A percentile compares a stretch with the other conserved stretches of the same genome.
Conservation (phyloP, 2,329 filamentous ascomycete genomes). For the Harringtonia lauricola region DNA sequence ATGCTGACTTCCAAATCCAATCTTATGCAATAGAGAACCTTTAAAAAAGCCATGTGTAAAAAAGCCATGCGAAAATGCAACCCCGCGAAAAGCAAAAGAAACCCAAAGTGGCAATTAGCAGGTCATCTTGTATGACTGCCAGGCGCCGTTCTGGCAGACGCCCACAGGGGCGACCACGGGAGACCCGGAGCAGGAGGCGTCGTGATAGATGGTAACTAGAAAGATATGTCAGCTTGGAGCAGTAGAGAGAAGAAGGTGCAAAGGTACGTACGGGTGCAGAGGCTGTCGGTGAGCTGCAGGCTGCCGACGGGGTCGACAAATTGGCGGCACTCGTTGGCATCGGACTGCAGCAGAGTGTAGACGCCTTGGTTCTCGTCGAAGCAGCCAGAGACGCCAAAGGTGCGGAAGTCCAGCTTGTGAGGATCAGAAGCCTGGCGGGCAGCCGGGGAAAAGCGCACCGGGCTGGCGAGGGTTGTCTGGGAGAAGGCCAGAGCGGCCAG, state of each 20-base stretch:
- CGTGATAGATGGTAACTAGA: conserved; percentile 6
- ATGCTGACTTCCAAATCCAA: too few relatives aligned
- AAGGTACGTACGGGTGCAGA: conserved; percentile 7
- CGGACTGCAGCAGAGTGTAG: conserved; percentile 9
- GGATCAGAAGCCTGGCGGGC: conserved; percentile 2
- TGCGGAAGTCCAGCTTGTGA: conserved; percentile 12
- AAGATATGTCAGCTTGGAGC: background rate
- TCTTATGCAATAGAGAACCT: too few relatives aligned
- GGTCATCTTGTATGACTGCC: conserved; percentile 10
- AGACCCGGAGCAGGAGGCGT: conserved; percentile 1
- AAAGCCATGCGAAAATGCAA: too few relatives aligned
- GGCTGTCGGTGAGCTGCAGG: conserved; percentile 1
- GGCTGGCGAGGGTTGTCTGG: background rate
- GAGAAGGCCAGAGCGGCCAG: conserved; percentile 1
- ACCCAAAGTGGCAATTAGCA: conserved; percentile 4
- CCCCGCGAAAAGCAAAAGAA: background rate
- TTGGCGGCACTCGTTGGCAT: conserved; percentile 2
- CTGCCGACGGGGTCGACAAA: conserved; percentile 9
- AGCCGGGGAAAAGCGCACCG: background rate
- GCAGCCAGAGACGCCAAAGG: conserved; percentile 10
- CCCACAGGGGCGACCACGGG: background rate
- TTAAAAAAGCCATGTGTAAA: too few relatives aligned
- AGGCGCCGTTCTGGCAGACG: conserved; percentile 8
- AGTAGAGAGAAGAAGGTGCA: background rate
- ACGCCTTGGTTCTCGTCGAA: conserved; percentile 11